These are phyloP conservation scores for Sapria himalayana DNA, from an alignment of 345 rosid species.

Conservation along the genomic window DNA sequence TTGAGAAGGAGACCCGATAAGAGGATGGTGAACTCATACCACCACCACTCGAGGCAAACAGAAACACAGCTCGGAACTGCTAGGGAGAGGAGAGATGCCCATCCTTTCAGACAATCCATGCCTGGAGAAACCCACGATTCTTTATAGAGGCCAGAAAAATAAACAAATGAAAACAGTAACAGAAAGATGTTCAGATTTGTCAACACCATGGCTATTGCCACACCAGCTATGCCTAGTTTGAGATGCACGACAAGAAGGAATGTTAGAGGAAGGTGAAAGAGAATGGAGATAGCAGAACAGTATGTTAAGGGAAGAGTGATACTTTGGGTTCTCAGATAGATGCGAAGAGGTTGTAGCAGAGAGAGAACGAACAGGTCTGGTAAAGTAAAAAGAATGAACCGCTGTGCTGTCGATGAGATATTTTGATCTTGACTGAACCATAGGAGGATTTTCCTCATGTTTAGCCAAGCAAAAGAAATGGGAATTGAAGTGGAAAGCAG, in stretches of 20 bases:
- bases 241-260: conserved; percentile 53
- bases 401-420: conserved; percentile 52
- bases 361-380: conserved; percentile 89
- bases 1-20: conserved; percentile 58
- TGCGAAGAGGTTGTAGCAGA: conserved; percentile 73
- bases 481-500: conserved; percentile 71
- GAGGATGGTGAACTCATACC: conserved; percentile 95
- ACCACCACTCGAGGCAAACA: conserved; percentile 98
- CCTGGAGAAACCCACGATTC: conserved; percentile 75
- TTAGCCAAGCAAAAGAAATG: conserved; percentile 64
- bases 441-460: conserved; percentile 47
- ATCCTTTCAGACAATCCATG: conserved; percentile 51
- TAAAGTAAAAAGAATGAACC: conserved; percentile 52
- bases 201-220: conserved; percentile 74
- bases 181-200: conserved; percentile 70
- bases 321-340: conserved; percentile 70
- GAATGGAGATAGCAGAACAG: conserved; percentile 68
- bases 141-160: conserved; percentile 47
- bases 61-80: conserved; percentile 82
- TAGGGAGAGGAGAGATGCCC: conserved; percentile 72
- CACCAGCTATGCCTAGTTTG: conserved; percentile 73
- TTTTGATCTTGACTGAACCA: conserved; percentile 74
- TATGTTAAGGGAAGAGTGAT: conserved; percentile 72
- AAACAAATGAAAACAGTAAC: conserved; percentile 38
- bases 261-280: conserved; percentile 66